Base-by-base conservation (phyloP, 257 asterid genomes). In the Echium plantagineum region DNA sequence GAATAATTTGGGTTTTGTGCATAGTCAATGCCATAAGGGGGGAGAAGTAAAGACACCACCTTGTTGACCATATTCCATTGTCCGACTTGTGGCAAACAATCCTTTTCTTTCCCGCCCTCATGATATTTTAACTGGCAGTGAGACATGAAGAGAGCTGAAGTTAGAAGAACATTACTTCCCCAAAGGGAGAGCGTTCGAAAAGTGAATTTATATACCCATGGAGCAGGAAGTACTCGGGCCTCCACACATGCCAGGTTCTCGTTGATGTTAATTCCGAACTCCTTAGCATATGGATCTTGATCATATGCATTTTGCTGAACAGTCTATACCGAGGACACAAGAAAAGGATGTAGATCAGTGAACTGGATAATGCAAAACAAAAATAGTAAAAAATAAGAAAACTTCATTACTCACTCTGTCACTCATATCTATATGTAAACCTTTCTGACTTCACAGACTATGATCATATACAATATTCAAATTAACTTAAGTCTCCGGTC, bases 11-110 rank as follows among this genome's bases (percentile, higher is more conserved):
- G 5, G 12, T 42, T 42, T 2, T 42, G 16, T 13, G 13, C 16
- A 42, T 42, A 42, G 49, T 42, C 49, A 42, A 28, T 28, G 32
- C 7, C 16, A 42, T 10, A 26, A 9, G 5, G 10, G 20, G 55
- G 48, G 46, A 62, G 58, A 21, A 58, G 59, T 54, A 19, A 0
- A 57, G 62, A 28, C 66, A 60, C 59, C 60, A 94, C 99, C 99
- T 94, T 94, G 67, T 94, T 94, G 93, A 86, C 82, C 99, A 89
- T 94, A 63, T 94, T 94, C 99, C 99, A 94, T 66, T 94, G 99
- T 69, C 99, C 99, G 21, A 94, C 96, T 68, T 94, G 99, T 15
- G 97, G 99, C 65, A 94, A 64, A 66, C 99, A 94, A 60, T 94
- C 97, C 71, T 85, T 94, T 71, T 94, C 99, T 73, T 86, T 94